Percentiles rank a stretch among this genome's conserved stretches.
These are phyloP conservation scores for Scleroderma citrinum DNA, from an alignment of 768 basidiomycete species.

Conservation along the genomic window DNA sequence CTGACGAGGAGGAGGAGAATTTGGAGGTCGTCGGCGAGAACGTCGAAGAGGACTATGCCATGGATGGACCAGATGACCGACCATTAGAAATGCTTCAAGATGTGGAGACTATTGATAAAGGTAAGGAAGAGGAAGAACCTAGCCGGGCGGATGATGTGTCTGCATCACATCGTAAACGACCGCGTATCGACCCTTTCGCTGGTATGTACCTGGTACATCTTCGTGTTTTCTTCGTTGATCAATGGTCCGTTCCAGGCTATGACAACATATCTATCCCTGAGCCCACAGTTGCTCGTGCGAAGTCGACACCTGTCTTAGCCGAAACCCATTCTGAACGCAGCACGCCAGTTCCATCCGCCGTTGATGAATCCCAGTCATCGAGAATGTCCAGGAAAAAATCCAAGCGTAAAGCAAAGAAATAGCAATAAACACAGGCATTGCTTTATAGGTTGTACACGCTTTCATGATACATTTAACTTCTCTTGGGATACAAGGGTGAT, in stretches of 20 bases:
- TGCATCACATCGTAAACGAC: slow-evolving; percentile 43
- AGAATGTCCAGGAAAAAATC: slow-evolving; percentile 28
- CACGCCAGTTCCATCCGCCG: slow-evolving; percentile 12
- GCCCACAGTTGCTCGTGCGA: slow-evolving; percentile 7
- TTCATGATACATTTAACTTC: slow-evolving; percentile 12
- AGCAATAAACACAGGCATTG: slow-evolving; percentile 5
- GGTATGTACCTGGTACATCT: slow-evolving; percentile 31
- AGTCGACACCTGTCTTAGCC: slow-evolving; percentile 1
- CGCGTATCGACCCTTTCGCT: slow-evolving; percentile 58
- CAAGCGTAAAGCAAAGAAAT: slow-evolving; percentile 29
- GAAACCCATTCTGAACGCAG: slow-evolving; percentile 12
- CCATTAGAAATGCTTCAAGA: background rate
- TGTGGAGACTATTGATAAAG: slow-evolving; percentile 20
- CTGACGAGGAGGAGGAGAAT: slow-evolving; percentile 37
- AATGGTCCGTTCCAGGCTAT: slow-evolving; percentile 22
- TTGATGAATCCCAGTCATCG: slow-evolving; percentile 19
- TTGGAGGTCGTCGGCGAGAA: slow-evolving; percentile 33
- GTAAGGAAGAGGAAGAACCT: slow-evolving; percentile 25
- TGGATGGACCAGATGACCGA: slow-evolving; percentile 3
- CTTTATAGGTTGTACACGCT: background rate
- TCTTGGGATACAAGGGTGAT: slow-evolving; percentile 10
- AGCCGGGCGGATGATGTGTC: slow-evolving; percentile 5
- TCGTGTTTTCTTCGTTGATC: background rate
- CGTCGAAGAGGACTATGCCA: slow-evolving; percentile 4
- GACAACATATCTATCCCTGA: slow-evolving; percentile 14